A percentile compares a stretch with the other conserved stretches of the same genome.
These are phyloP conservation scores for Zymoseptoria passerinii DNA, from an alignment of 2,329 filamentous ascomycete genomes.

Conservation along the genomic window DNA sequence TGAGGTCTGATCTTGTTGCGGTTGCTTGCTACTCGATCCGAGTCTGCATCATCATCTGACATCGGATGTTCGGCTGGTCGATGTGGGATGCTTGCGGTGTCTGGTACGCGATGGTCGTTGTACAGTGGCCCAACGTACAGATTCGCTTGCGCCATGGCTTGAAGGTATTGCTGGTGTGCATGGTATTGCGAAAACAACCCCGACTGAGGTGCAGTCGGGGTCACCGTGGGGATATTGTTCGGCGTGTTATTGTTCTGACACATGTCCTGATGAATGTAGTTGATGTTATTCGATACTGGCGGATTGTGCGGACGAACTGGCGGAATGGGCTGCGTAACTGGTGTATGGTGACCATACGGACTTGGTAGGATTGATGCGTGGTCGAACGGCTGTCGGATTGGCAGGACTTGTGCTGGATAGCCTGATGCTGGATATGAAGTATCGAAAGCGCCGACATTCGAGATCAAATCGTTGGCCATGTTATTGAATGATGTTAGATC, in stretches of 20 bases:
- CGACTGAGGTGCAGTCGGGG: background rate
- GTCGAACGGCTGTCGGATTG: background rate
- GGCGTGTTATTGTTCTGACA: background rate
- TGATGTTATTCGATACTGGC: background rate
- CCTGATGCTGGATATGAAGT: background rate
- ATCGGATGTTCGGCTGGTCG: background rate
- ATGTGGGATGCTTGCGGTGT: background rate
- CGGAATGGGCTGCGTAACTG: background rate
- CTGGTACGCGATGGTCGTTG: background rate
- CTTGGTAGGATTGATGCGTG: background rate
- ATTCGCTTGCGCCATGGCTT: background rate
- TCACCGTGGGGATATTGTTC: background rate
- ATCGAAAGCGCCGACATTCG: background rate
- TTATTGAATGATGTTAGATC: background rate
- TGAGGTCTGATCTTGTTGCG: background rate
- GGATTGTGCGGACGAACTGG: background rate
- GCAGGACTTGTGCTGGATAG: background rate
- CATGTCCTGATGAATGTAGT: background rate
- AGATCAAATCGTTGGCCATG: background rate
- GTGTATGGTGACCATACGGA: background rate
- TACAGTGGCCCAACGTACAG: background rate
- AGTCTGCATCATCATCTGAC: background rate
- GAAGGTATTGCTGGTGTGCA: background rate
- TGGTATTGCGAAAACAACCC: background rate
- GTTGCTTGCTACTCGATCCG: background rate